Conservation (phyloP, 2,329 filamentous ascomycete genomes). For the Trichoderma citrinoviride region DNA sequence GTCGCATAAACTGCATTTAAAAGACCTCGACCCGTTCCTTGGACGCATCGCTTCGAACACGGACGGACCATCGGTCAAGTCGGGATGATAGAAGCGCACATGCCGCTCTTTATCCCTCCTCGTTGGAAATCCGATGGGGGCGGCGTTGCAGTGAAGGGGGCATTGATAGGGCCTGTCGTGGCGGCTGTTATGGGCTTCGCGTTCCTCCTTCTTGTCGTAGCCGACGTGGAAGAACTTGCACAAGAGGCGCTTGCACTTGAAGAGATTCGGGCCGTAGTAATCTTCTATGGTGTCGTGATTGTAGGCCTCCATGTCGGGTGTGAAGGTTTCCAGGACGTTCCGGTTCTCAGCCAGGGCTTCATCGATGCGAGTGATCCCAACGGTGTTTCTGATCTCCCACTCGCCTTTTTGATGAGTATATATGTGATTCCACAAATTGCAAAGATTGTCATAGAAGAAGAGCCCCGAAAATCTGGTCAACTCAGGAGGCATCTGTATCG, state of each 20-base stretch:
- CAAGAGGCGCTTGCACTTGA: conserved; percentile 2
- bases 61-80: not conserved
- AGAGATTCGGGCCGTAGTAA: conserved; percentile 2
- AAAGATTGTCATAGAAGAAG: not conserved
- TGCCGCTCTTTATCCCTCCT: conserved; percentile 2
- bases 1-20: not conserved
- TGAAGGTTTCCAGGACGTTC: not conserved
- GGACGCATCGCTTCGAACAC: not conserved
- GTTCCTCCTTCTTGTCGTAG: not conserved
- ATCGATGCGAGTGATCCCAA: not conserved
- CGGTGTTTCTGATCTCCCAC: not conserved
- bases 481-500: not conserved
- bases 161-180: conserved; percentile 9
- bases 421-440: not conserved
- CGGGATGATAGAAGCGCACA: not conserved
- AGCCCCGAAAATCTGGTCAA: not conserved
- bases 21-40: not conserved
- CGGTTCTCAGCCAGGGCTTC: not conserved
- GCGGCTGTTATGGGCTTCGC: not conserved
- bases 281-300: not conserved
- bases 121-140: not conserved
- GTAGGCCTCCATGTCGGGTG: not conserved
- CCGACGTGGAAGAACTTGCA: conserved; percentile 1
- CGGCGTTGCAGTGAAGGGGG: not conserved
- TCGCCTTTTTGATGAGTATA: not conserved